These are phyloP conservation scores for Sorghum bicolor DNA, from an alignment of 176 grass and related monocot genomes.

Conservation along the genomic window DNA sequence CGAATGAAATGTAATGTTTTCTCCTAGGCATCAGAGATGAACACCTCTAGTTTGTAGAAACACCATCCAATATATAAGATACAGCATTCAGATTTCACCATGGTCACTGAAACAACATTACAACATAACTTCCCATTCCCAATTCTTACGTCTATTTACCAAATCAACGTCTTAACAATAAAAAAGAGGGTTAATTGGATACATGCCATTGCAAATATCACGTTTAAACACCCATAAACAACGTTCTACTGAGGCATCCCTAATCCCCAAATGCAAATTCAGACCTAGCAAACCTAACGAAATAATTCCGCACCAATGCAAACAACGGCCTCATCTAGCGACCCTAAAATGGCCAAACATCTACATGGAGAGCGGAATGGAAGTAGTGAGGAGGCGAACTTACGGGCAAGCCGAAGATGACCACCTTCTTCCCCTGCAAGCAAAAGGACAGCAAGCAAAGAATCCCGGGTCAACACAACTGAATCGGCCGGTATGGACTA, in stretches of 20 bases:
- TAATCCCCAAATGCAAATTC: neutral
- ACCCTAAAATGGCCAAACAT: neutral
- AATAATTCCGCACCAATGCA: neutral
- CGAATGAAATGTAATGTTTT: neutral
- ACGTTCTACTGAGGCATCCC: neutral
- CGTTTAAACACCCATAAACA: neutral
- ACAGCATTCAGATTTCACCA: neutral
- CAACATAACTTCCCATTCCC: neutral
- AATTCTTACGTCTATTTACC: neutral
- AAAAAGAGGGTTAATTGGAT: too few relatives aligned
- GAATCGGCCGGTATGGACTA: neutral
- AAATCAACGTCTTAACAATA: neutral
- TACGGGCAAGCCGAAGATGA: slow-evolving; percentile 93
- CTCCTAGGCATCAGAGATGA: neutral
- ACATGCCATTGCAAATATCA: too few relatives aligned
- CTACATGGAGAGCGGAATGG: neutral
- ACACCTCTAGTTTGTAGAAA: neutral
- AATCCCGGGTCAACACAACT: neutral
- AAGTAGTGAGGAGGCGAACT: slow-evolving; percentile 15
- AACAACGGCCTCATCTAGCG: too few relatives aligned
- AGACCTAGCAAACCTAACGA: neutral
- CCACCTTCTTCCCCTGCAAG: slow-evolving; percentile 94
- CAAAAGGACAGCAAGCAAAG: neutral
- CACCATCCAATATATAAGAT: neutral
- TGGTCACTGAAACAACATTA: neutral